These are phyloP conservation scores for Pyrrhoderma noxium DNA, from an alignment of 1,284 basidiomycete species.

Conservation along the genomic window DNA sequence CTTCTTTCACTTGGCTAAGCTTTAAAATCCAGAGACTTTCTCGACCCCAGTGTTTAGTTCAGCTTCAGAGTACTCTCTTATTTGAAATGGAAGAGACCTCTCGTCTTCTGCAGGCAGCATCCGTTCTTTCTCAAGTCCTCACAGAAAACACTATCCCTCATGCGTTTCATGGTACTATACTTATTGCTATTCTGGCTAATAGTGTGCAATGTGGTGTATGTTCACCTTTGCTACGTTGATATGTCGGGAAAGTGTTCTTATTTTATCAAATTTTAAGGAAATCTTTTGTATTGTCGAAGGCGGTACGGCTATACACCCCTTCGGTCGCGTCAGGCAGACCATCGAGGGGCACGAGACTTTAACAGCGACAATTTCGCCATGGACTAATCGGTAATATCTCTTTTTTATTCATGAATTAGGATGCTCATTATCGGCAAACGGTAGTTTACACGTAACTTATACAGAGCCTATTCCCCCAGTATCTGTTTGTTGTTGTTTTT, in stretches of 20 bases:
- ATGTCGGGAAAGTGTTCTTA: slow-evolving; percentile 2
- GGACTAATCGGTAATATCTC: slow-evolving; percentile 43
- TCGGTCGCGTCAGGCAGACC: slow-evolving; percentile 49
- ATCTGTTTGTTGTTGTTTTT: slow-evolving; percentile 26
- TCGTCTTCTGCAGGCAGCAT: slow-evolving; percentile 57
- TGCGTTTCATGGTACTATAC: slow-evolving; percentile 59
- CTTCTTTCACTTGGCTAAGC: neutral
- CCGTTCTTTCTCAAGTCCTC: slow-evolving; percentile 50
- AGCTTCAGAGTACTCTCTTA: neutral
- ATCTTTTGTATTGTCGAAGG: slow-evolving; percentile 52
- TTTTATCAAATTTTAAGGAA: slow-evolving; percentile 33
- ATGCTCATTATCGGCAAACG: too few species aligned
- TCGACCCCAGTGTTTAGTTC: slow-evolving; percentile 7
- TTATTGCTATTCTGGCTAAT: slow-evolving; percentile 52
- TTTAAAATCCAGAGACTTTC: slow-evolving; percentile 1
- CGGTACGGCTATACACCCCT: slow-evolving; percentile 38
- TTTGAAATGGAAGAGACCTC: slow-evolving; percentile 51
- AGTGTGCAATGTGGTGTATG: slow-evolving; percentile 49
- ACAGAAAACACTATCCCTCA: slow-evolving; percentile 46
- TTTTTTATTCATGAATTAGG: neutral
- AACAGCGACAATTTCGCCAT: slow-evolving; percentile 39
- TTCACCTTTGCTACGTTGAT: slow-evolving; percentile 18
- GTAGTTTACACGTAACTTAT: slow-evolving; percentile 33
- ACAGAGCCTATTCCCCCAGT: slow-evolving; percentile 31
- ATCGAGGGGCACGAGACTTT: slow-evolving; percentile 29